Evolutionary conservation across 2,329 filamentous ascomycete genomes (phyloP), one percentile per base, ranked within the genome.

Genomic region (Colletotrichum tanaceti): DNA sequence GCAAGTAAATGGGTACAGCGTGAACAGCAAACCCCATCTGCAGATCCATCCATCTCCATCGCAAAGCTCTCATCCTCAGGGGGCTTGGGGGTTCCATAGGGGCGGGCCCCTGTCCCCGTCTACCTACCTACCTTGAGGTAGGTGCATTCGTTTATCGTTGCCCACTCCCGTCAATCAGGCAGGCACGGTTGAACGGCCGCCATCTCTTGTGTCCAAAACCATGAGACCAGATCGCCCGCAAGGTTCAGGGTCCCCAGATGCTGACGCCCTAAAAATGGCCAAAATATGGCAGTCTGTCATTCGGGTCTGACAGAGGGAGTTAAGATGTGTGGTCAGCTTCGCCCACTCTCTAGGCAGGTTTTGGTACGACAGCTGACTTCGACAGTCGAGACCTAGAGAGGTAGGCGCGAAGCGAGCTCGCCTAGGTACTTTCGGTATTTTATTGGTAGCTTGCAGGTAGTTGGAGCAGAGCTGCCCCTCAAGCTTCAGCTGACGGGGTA

Each of bases 371-470:
- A 35, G 32, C 32, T 35, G 32, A 35, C 32, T 35, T 35, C 7
- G 32, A 35, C 9, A 1, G 32, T 9, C 32, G 32, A 35, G 32
- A 35, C 32, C 32, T 9, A 10, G 32, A 10, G 32, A 35, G 7
- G 32, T 35, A 35, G 32, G 32, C 32, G 32, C 32, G 32, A 9
- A 35, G 32, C 32, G 32, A 35, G 32, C 7, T 35, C 32, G 32
- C 32, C 7, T 35, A 38, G n/a, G n/a, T n/a, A n/a, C n/a, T n/a
- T n/a, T n/a, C n/a, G 49, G 16, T 41, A 22, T n/a, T 35, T 54
- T 18, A 57, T 63, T 63, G 50, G 63, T 46, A 32, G 35, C 9
- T 14, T n/a, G 50, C 50, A 55, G 50, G 63, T 46, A 32, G 35
- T 10, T 14, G 16, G 43, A 16, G 32, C n/a, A 43, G 24, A 50